Evolutionary conservation across 2,329 filamentous ascomycete species (phyloP).

Genomic region (Hymenoscyphus occultus): DNA sequence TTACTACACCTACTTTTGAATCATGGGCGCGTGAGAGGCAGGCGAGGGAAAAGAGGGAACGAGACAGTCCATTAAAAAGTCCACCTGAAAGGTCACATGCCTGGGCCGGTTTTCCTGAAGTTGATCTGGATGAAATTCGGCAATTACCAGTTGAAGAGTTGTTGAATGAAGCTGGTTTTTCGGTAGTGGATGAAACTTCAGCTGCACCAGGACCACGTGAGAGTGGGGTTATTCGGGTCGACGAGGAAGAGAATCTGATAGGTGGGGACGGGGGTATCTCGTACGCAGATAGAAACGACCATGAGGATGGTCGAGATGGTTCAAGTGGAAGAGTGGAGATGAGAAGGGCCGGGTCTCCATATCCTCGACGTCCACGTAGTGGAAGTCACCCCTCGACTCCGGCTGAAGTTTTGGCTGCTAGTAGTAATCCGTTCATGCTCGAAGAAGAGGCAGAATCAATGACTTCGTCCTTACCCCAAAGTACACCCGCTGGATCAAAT

Average conservation of each 20-base stretch:
- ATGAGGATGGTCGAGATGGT: neutral
- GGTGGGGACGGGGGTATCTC: neutral
- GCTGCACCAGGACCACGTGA: neutral
- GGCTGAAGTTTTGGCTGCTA: conserved; percentile 1
- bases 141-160: conserved; percentile 31
- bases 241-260: neutral
- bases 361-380: conserved; percentile 2
- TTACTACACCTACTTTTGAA: conserved; percentile 44
- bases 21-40: conserved; percentile 30
- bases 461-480: conserved; percentile 1
- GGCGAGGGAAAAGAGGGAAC: conserved; percentile 12
- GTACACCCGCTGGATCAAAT: conserved; percentile 16
- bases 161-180: conserved; percentile 30
- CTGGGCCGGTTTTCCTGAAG: conserved; percentile 25
- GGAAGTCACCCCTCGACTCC: conserved; percentile 2
- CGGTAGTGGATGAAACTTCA: conserved; percentile 10
- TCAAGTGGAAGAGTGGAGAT: neutral
- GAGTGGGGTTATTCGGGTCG: neutral
- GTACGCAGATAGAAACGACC: neutral
- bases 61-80: neutral
- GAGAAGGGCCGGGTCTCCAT: neutral
- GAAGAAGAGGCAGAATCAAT: neutral
- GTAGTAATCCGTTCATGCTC: neutral
- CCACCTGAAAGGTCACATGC: conserved; percentile 9
- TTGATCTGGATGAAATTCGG: conserved; percentile 33